Conservation (phyloP, 2,329 filamentous ascomycete species). For the Cephalotrichum gorgonifer region DNA sequence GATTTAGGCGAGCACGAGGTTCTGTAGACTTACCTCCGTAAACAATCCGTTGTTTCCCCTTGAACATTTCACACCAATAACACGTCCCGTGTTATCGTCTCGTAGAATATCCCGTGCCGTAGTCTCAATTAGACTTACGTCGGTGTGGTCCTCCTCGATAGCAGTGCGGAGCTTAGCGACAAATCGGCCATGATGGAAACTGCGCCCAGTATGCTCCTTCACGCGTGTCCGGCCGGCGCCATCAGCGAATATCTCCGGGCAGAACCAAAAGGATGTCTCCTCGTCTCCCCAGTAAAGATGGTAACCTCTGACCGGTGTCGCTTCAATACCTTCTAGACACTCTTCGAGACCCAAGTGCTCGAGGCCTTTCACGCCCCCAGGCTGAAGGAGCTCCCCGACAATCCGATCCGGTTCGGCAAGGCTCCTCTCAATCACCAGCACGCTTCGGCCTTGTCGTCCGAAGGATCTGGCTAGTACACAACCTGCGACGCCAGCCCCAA, state of each 20-base stretch:
- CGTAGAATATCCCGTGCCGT: background rate
- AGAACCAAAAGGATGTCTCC: background rate
- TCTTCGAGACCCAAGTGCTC: background rate
- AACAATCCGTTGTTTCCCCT: background rate
- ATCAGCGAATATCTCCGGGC: background rate
- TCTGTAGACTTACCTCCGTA: no score
- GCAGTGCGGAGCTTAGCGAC: background rate
- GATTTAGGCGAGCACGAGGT: no score
- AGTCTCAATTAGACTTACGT: background rate
- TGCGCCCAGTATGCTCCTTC: background rate
- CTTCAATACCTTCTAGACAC: background rate
- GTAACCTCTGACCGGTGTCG: background rate
- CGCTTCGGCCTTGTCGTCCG: constrained; percentile 80
- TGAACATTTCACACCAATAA: background rate
- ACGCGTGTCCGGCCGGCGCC: background rate
- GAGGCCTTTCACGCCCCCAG: background rate
- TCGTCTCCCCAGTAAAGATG: background rate
- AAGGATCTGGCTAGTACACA: constrained; percentile 78
- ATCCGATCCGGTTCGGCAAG: background rate
- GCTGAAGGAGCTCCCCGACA: background rate
- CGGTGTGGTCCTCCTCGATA: background rate
- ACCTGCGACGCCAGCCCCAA: constrained; percentile 84
- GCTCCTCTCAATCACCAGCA: constrained; percentile 46
- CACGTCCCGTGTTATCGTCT: background rate
- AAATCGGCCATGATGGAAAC: background rate